Base-by-base conservation (phyloP, 2,329 filamentous ascomycete species). In the Beauveria caledonica region DNA sequence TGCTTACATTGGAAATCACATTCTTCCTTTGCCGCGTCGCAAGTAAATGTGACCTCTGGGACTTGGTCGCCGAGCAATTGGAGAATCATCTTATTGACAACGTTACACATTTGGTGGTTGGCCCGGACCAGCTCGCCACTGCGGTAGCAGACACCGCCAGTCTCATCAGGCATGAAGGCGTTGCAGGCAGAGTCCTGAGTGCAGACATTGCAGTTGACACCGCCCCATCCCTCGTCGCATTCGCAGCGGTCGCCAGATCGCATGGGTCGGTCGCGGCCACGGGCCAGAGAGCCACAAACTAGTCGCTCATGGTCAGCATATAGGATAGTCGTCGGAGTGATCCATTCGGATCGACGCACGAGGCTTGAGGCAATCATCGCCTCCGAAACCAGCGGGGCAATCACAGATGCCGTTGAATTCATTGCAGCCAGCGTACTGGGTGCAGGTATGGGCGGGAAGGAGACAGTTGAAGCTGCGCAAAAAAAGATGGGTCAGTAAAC, bases 201-300 rank as follows among this genome's bases (percentile, higher is more conserved):
- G 75, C 94, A 99, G 60, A 99, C 90, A 69, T 94, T 99, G 83
- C 94, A 99, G 78, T 99, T 99, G 76, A 99, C 93, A 64, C 94
- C 94, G 45, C 84, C 84, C 94, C 94, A 99, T 60, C 94, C 94
- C 42, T 96, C 89, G 70, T 92, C 88, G 73, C 94, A 99, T 46
- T 91, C 78, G 76, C 94, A 99, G 45, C 80, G 77, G 61, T 86
- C 80, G 64, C 84, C 86, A 57, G 85, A 77, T 70, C 94, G 85
- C 70, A 90, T 86, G 23, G 87, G 84, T 66, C 94, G 84, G 68
- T 97, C 86, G 66, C 82, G 82, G 64, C 92, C 92, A 67, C 91
- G 87, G 44, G 89, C 85, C 45, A 97, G 80, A 42, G 92, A 94
- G 61, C 93, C 94, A 71, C 94, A 99, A 7, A 96, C 86, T 81